phyloP scores from a whole-genome alignment of 306 rosid genomes.

The Abrus pulchellus region DNA sequence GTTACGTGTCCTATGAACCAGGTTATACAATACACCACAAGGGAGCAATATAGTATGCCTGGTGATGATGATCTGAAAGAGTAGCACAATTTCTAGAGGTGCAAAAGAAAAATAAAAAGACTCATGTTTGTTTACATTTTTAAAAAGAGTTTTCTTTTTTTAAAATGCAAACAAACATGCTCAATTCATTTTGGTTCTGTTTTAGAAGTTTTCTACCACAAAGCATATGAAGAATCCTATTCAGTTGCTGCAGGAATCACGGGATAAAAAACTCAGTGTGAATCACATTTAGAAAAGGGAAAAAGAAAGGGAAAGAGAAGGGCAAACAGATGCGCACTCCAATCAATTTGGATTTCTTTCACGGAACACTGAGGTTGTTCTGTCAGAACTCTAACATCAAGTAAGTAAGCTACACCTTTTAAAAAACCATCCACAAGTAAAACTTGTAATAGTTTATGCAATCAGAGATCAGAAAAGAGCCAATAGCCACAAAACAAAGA shows the following conservation, averaged over 20 bases:
- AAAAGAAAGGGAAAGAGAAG: slow-evolving; percentile 26
- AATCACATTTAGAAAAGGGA: slow-evolving; percentile 33
- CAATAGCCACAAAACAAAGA: neutral
- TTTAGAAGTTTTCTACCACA: slow-evolving; percentile 15
- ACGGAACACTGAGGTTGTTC: neutral
- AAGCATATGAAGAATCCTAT: slow-evolving; percentile 12
- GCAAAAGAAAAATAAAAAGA: neutral
- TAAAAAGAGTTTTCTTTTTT: neutral
- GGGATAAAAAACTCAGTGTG: slow-evolving; percentile 7
- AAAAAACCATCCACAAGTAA: slow-evolving; percentile 23
- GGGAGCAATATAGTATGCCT: slow-evolving; percentile 8
- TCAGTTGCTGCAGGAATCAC: slow-evolving; percentile 25
- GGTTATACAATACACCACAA: neutral
- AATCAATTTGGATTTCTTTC: slow-evolving; percentile 29
- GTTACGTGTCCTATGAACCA: slow-evolving; percentile 18
- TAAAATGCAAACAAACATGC: neutral
- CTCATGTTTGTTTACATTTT: too few relatives aligned
- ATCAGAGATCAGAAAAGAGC: slow-evolving; percentile 37
- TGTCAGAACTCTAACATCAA: slow-evolving; percentile 2
- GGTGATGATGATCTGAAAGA: neutral
- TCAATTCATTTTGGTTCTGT: neutral
- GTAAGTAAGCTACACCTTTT: neutral
- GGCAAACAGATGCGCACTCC: neutral
- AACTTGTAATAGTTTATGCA: neutral
- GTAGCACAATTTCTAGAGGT: neutral